Percentiles rank a stretch among this genome's conserved stretches.
Conservation (phyloP, 768 basidiomycete species). For the Candolleomyces efflorescens region DNA sequence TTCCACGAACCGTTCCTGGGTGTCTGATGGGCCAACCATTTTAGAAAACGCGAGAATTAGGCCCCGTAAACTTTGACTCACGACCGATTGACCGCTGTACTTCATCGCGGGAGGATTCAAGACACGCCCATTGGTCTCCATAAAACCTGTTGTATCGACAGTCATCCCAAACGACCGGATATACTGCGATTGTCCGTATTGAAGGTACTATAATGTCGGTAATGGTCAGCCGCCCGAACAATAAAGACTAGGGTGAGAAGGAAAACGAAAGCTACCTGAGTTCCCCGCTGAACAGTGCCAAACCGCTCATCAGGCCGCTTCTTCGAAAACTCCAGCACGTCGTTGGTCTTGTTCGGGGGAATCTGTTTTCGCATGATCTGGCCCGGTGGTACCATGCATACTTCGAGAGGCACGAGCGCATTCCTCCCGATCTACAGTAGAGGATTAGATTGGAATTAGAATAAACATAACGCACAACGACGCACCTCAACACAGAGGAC, state of each 20-base stretch:
- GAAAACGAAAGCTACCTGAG: constrained; percentile 33
- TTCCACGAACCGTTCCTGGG: constrained; percentile 76
- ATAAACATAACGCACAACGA: not conserved
- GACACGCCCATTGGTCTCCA: constrained; percentile 52
- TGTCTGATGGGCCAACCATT: constrained; percentile 29
- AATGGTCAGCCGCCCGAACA: not conserved
- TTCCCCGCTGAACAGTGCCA: constrained; percentile 45
- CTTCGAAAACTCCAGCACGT: constrained; percentile 64
- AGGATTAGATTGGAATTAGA: not conserved
- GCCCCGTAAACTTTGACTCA: constrained; percentile 24
- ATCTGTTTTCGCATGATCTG: constrained; percentile 71
- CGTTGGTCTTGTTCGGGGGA: constrained; percentile 58
- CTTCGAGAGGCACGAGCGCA: constrained; percentile 64
- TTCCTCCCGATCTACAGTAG: constrained; percentile 48
- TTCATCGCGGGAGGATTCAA: constrained; percentile 58
- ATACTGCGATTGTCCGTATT: constrained; percentile 70
- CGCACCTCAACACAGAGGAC: constrained; percentile 56
- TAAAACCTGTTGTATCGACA: constrained; percentile 45
- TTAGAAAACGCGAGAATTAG: constrained; percentile 18
- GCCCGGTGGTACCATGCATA: constrained; percentile 56
- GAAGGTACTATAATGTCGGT: constrained; percentile 37
- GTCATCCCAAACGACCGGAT: constrained; percentile 65
- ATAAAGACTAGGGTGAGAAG: too few species aligned
- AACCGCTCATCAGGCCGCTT: constrained; percentile 57
- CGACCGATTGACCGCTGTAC: constrained; percentile 41